Base-by-base conservation (phyloP, 2,329 filamentous ascomycete genomes). In the Endoconidiophora laricicola region DNA sequence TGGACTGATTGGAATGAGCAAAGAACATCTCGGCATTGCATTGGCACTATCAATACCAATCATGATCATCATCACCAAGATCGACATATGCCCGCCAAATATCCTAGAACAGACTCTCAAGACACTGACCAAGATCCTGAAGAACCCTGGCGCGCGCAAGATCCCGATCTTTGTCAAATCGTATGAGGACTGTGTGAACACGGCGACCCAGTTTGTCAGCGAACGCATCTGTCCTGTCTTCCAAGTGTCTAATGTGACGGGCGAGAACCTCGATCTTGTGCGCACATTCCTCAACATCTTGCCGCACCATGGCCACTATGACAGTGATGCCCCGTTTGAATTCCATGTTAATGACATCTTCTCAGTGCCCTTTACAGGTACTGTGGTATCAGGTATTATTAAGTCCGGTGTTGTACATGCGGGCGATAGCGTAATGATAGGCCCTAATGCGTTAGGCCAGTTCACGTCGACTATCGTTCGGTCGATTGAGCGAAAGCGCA, bases 301-400 rank as follows among this genome's bases (percentile, higher is more conserved):
- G 3, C 91, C 91, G 1, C 88, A 94, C 57, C 86, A 95, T 58
- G 90, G 90, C 46, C 84, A 90, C 54, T 96, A 96, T 63, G 85
- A 96, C 61, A 73, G 81, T 16, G 80, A 86, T 44, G 86, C 85
- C 0, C 81, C 88, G 0, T 93, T 96, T 56, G 91, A 96, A 61
- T 95, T 96, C 58, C 81, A 94, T 54, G 76, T 98, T 56, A 98
- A 96, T 61, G 91, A 98, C 62, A 96, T 86, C 0, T 98, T 96
- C 71, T 95, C 88, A 0, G 91, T 98, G 3, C 91, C 91, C 2
- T 94, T 94, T 63, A 87, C 94, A 1, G 91, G 91, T 10, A 98
- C 91, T 0, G 91, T 98, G 0, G 88, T 98, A 1, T 91, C 86
- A 36, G 91, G 91, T 0, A 88, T 98, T 33, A 81, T 96, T 55